phyloP scores from a whole-genome alignment of 352 stramenopile species.

The Phytophthora uliginosa region DNA sequence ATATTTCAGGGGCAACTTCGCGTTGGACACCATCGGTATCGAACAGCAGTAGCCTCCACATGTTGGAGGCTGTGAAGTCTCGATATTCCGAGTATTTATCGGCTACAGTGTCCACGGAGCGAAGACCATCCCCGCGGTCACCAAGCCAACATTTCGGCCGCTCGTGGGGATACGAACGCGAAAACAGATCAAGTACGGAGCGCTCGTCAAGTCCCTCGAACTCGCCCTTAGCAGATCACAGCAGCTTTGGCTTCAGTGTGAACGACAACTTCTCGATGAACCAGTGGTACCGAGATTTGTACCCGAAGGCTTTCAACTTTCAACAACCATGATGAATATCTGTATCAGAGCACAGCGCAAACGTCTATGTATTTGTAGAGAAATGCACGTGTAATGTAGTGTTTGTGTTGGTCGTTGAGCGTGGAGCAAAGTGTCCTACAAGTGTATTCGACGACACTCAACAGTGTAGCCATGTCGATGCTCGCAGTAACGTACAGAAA shows the following conservation, averaged over 20 bases:
- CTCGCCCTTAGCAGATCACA: not conserved
- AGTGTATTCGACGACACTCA: not conserved
- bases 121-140: conserved; percentile 14
- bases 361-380: conserved; percentile 3
- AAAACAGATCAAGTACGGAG: conserved; percentile 5
- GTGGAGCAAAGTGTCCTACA: not conserved
- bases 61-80: conserved; percentile 17
- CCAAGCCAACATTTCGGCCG: conserved; percentile 16
- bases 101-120: not conserved
- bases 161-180: conserved; percentile 8
- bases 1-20: not conserved
- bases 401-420: not conserved
- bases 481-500: conserved; percentile 6
- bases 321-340: conserved; percentile 1
- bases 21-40: conserved; percentile 4
- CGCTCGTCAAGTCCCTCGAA: conserved; percentile 2
- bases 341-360: not conserved
- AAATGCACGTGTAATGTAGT: conserved; percentile 1
- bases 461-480: not conserved
- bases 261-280: conserved; percentile 45
- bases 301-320: conserved; percentile 26
- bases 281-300: conserved; percentile 45
- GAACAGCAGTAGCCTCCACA: not conserved
- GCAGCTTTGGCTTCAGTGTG: conserved; percentile 36
- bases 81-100: conserved; percentile 3